Evolutionary conservation across 768 basidiomycete species (phyloP), one percentile per base, ranked within the genome.

Genomic region (Baorangia bicolor): DNA sequence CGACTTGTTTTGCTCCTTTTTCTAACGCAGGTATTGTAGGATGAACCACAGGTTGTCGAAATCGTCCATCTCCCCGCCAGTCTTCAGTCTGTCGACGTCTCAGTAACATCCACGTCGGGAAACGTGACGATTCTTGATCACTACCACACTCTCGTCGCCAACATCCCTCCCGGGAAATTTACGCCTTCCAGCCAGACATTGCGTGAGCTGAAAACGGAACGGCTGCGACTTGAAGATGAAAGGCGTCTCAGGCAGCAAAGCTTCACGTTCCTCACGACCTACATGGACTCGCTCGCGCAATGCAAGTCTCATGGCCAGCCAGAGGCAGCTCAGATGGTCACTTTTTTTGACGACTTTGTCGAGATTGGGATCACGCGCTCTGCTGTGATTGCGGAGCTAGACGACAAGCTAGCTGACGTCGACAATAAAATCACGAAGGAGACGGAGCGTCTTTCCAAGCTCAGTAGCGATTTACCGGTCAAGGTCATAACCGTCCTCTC

Each of bases 211-310:
- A 49, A 46, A 31, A 20, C 27, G 13, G 61, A 66, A 20, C 56
- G 39, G 28, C 27, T 49, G 30, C 57, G 55, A 27, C 47, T 68
- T 11, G 38, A 49, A 49, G 57, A 68, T 11, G 66, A 67, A 47
- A 56, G 23, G n/a, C 49, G 53, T 2, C 34, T 66, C 49, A 63
- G 61, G 40, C 53, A 66, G 30, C 53, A 63, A 31, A 57, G 64
- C 38, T 48, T 66, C 47, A 40, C 48, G 11, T 68, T 69, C 40
- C 54, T 69, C 25, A 64, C 67, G 5, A 68, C 66, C 2, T 66
- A 63, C 27, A 68, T 66, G 61, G 58, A 68, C 39, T 68, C 66
- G 20, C 61, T 67, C 20, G 66, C 66, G 8, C 54, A 66, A 39
- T 66, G 58, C 56, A 60, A 66, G n/a, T 49, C 40, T 23, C 31